Evolutionary conservation across 139 green algal species (phyloP).

Genomic region (Asterochloris erici): DNA sequence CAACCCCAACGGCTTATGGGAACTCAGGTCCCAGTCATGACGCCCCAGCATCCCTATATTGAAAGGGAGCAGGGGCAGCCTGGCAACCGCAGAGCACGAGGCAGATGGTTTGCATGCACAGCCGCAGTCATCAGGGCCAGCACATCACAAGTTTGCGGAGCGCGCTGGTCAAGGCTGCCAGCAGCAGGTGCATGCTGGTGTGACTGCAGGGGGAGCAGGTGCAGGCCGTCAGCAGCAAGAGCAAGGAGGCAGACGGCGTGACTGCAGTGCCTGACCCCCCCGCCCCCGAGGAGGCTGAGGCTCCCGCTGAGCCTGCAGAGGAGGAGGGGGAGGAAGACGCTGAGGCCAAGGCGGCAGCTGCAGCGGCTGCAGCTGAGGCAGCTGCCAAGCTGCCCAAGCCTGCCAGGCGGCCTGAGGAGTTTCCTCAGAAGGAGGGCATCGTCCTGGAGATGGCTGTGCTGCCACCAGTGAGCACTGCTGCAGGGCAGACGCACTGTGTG

Average conservation of each 20-base stretch:
- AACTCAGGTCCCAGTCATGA: too few relatives aligned
- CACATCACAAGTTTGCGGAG: too few relatives aligned
- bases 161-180: background rate
- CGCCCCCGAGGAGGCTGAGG: constrained; percentile 11
- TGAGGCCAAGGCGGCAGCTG: constrained; percentile 6
- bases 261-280: constrained; percentile 13
- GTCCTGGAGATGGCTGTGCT: constrained; percentile 10
- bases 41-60: too few relatives aligned
- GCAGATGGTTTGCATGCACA: too few relatives aligned
- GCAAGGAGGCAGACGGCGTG: constrained; percentile 20
- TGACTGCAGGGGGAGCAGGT: constrained; percentile 9
- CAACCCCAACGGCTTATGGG: too few relatives aligned
- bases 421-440: constrained; percentile 17
- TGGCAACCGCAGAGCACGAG: too few relatives aligned
- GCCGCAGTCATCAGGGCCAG: too few relatives aligned
- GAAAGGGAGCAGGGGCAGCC: too few relatives aligned
- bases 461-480: background rate
- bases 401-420: constrained; percentile 5
- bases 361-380: background rate
- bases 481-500: too few relatives aligned
- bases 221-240: constrained; percentile 24
- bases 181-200: background rate
- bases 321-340: constrained; percentile 2
- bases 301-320: constrained; percentile 7
- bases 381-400: background rate